Percentiles rank a stretch among this genome's conserved stretches.
phyloP scores from a whole-genome alignment of 441 rosid species.

The Syzygium syzygioides region DNA sequence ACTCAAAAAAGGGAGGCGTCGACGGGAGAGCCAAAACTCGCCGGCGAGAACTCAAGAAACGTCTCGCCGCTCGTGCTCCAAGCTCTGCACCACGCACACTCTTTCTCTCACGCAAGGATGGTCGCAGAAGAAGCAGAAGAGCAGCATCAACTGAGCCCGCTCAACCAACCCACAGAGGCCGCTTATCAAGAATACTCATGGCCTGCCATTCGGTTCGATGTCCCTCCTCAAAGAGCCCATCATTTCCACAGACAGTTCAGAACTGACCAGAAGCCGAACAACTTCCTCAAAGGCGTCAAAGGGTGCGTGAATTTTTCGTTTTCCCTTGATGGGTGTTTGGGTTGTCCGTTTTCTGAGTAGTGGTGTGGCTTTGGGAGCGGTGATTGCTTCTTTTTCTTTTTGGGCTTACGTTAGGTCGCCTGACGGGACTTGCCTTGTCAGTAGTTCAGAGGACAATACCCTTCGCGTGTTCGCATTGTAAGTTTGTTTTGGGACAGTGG shows the following conservation, averaged over 20 bases:
- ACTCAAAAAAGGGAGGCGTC: background rate
- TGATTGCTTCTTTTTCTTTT: background rate
- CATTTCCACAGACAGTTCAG: constrained; percentile 62
- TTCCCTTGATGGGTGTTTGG: background rate
- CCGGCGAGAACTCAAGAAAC: background rate
- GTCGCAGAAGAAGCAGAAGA: constrained; percentile 33
- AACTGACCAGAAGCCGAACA: constrained; percentile 49
- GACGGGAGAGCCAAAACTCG: background rate
- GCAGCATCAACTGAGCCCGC: constrained; percentile 9
- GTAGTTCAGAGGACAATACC: constrained; percentile 68
- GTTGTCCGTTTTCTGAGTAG: background rate
- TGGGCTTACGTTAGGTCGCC: constrained; percentile 47
- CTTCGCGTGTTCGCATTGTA: constrained; percentile 21
- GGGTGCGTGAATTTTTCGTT: constrained; percentile 26
- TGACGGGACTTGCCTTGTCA: constrained; percentile 68
- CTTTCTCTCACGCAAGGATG: background rate
- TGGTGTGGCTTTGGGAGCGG: background rate
- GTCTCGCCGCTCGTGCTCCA: background rate
- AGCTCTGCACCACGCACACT: background rate
- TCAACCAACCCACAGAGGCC: constrained; percentile 13
- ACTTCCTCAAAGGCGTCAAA: constrained; percentile 77
- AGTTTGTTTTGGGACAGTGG: background rate
- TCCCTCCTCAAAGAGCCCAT: constrained; percentile 49
- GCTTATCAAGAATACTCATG: constrained; percentile 13
- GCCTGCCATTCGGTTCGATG: constrained; percentile 52